A percentile compares a stretch with the other conserved stretches of the same genome.
These are phyloP conservation scores for Pyrus hybrid DNA, from an alignment of 331 rosid genomes.

Conservation along the genomic window DNA sequence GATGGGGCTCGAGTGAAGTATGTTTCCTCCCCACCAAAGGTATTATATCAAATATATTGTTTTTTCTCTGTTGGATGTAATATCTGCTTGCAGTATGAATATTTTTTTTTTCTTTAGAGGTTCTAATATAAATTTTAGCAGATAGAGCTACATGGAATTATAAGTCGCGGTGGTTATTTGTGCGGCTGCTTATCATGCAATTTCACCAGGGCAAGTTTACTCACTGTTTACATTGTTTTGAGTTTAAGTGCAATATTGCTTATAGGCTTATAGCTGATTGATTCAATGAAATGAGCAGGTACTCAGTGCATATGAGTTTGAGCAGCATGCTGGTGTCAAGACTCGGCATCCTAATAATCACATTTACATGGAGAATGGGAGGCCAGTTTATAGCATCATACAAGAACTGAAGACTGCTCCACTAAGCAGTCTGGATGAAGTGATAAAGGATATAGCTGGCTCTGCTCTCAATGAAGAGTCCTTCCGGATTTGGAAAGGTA, in stretches of 20 bases:
- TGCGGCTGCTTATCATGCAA: constrained; percentile 74
- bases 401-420: constrained; percentile 90
- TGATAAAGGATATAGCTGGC: constrained; percentile 69
- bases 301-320: constrained; percentile 92
- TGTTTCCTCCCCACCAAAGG: constrained; percentile 50
- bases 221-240: not conserved
- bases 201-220: constrained; percentile 47
- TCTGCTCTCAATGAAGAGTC: constrained; percentile 63
- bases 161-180: constrained; percentile 82
- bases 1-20: constrained; percentile 90
- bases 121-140: constrained; percentile 25
- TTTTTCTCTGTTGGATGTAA: not conserved
- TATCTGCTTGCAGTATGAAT: not conserved
- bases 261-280: not conserved
- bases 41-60: not conserved
- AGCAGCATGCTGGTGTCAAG: constrained; percentile 92
- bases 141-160: constrained; percentile 65
- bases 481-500: constrained; percentile 82
- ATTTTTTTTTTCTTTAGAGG: not conserved
- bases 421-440: constrained; percentile 59
- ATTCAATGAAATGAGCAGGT: constrained; percentile 45
- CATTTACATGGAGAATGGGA: constrained; percentile 84
- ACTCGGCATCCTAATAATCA: constrained; percentile 98
- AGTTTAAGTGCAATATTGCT: not conserved
- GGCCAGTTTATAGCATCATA: constrained; percentile 75